phyloP scores from a whole-genome alignment of 2,329 filamentous ascomycete species.

The Amesomyces nigricolor region DNA sequence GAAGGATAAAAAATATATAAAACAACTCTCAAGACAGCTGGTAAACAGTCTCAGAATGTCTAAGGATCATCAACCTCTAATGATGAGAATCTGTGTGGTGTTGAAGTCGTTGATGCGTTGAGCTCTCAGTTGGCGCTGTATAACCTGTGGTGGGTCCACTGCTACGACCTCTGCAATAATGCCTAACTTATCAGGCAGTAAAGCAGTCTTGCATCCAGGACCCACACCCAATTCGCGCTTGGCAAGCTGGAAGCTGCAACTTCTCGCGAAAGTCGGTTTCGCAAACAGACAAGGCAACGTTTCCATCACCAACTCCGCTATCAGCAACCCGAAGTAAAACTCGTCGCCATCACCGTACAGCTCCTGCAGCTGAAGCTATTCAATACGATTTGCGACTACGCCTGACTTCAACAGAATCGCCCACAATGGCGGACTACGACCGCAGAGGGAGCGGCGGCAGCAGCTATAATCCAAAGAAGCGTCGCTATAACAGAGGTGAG shows the following conservation, averaged over 20 bases:
- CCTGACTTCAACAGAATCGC: neutral
- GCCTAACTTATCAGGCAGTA: slow-evolving; percentile 3
- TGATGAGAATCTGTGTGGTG: too few relatives aligned
- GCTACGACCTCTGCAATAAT: neutral
- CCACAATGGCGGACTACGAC: slow-evolving; percentile 52
- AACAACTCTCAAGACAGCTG: too few relatives aligned
- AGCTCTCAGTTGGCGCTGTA: too few relatives aligned
- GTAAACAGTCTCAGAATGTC: too few relatives aligned
- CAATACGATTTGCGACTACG: neutral
- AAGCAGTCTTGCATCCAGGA: neutral
- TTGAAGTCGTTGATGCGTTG: too few relatives aligned
- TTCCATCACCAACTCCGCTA: neutral
- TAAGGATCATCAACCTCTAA: too few relatives aligned
- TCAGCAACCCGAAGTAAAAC: neutral
- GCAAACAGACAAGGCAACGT: neutral
- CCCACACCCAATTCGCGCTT: slow-evolving; percentile 16
- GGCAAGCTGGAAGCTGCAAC: slow-evolving; percentile 4
- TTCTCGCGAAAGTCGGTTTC: slow-evolving; percentile 3
- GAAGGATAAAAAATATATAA: too few relatives aligned
- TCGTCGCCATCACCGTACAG: neutral
- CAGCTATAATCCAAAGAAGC: slow-evolving; percentile 63
- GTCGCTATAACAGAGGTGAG: slow-evolving; percentile 71
- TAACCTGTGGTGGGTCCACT: neutral
- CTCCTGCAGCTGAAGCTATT: neutral
- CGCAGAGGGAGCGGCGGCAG: slow-evolving; percentile 45